phyloP scores from a whole-genome alignment of 2,329 filamentous ascomycete species.

The Pestalotiopsis sp. region DNA sequence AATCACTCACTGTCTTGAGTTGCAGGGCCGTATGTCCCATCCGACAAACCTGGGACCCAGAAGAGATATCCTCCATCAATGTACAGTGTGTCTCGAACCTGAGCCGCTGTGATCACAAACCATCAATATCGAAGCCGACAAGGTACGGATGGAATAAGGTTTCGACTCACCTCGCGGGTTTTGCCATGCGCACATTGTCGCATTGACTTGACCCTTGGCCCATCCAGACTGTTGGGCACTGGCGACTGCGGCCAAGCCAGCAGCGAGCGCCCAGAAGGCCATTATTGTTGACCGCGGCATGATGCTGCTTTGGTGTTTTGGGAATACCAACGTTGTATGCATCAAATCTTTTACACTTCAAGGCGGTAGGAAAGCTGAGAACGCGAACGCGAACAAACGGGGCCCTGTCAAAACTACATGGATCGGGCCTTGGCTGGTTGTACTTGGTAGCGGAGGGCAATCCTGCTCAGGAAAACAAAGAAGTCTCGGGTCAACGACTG shows the following conservation, averaged over 20 bases:
- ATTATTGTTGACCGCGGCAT: slow-evolving; percentile 30
- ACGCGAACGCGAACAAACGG: background rate
- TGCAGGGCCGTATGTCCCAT: slow-evolving; percentile 36
- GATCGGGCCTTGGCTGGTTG: background rate
- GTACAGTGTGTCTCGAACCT: slow-evolving; percentile 63
- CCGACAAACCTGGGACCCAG: slow-evolving; percentile 51
- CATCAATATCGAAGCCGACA: background rate
- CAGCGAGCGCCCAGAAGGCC: slow-evolving; percentile 26
- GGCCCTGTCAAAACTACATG: background rate
- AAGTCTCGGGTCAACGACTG: slow-evolving; percentile 13
- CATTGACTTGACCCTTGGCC: slow-evolving; percentile 52
- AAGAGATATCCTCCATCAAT: slow-evolving; percentile 61
- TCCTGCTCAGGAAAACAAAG: slow-evolving; percentile 19
- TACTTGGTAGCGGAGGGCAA: slow-evolving; percentile 14
- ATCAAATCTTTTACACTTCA: background rate
- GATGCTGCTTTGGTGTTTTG: slow-evolving; percentile 10
- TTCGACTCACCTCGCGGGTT: slow-evolving; percentile 34
- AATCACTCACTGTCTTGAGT: slow-evolving; percentile 42
- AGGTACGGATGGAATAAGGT: background rate
- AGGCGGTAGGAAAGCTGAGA: background rate
- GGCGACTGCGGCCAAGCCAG: slow-evolving; percentile 28
- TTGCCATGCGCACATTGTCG: slow-evolving; percentile 60
- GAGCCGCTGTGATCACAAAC: slow-evolving; percentile 47
- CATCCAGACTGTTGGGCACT: slow-evolving; percentile 49
- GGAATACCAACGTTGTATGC: slow-evolving; percentile 14